A percentile compares a stretch with the other conserved stretches of the same genome.
Evolutionary conservation across 2,329 filamentous ascomycete genomes (phyloP).

Genomic region (Furcasterigmium sp.): DNA sequence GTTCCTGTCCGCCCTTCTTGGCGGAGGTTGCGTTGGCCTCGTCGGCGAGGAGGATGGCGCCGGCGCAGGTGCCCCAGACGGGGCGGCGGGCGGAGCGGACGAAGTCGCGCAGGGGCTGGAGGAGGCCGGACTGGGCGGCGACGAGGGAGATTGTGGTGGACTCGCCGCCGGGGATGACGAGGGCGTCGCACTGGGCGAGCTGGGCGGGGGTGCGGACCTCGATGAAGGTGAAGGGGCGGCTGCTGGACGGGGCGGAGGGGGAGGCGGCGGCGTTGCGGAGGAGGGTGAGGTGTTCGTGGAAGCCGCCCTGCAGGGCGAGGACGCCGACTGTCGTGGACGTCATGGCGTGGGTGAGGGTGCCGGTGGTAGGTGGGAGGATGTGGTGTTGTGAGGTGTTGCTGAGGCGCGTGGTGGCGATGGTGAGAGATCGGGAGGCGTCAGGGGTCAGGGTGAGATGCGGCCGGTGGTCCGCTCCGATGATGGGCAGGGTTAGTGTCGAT

Average conservation of each 20-base stretch:
- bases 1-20: constrained; percentile 86
- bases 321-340: constrained; percentile 49
- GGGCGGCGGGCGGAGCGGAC: constrained; percentile 77
- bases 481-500: neutral
- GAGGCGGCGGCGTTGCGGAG: constrained; percentile 58
- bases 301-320: constrained; percentile 83
- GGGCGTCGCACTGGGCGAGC: constrained; percentile 68
- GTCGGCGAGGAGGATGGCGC: constrained; percentile 84
- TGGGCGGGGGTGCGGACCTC: constrained; percentile 75
- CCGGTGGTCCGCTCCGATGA: neutral
- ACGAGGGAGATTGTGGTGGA: constrained; percentile 91
- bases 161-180: constrained; percentile 91
- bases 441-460: neutral
- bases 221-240: constrained; percentile 34
- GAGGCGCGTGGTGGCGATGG: neutral
- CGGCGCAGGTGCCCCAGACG: constrained; percentile 94
- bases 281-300: constrained; percentile 79
- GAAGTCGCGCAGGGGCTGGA: constrained; percentile 82
- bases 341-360: constrained; percentile 5
- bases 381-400: constrained; percentile 4
- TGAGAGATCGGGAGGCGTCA: neutral
- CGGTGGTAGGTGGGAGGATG: constrained; percentile 11
- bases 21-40: constrained; percentile 67
- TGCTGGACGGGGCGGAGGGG: constrained; percentile 44
- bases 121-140: constrained; percentile 70